Conservation (phyloP, 2,329 filamentous ascomycete species). For the Scorias spongiosa region DNA sequence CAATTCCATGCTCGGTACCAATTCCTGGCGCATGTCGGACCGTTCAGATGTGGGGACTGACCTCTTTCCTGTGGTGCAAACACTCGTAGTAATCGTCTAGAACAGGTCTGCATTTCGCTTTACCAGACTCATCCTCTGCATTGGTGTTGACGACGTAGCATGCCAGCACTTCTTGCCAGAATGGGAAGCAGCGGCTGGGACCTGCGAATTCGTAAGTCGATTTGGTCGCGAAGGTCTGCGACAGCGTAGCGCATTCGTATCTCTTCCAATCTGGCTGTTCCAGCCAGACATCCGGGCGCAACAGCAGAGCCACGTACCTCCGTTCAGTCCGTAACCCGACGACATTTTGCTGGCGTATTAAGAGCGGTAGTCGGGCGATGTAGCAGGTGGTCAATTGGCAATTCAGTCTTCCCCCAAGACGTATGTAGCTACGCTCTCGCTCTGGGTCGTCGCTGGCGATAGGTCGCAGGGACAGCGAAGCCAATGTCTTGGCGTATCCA, state of each 20-base stretch:
- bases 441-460: neutral
- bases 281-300: neutral
- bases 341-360: constrained; percentile 40
- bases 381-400: too few relatives aligned
- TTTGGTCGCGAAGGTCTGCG: neutral
- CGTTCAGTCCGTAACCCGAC: constrained; percentile 68
- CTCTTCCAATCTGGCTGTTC: too few relatives aligned
- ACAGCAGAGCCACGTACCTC: constrained; percentile 42
- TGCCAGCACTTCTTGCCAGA: constrained; percentile 97
- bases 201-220: constrained; percentile 27
- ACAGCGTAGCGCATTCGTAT: neutral
- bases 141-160: constrained; percentile 94
- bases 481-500: neutral
- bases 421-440: neutral
- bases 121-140: constrained; percentile 61
- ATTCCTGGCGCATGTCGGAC: neutral
- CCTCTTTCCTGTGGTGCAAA: constrained; percentile 97
- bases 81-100: constrained; percentile 99
- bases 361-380: neutral
- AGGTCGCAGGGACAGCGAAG: neutral
- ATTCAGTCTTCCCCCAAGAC: too few relatives aligned
- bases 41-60: constrained; percentile 27
- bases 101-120: constrained; percentile 70
- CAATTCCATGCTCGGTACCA: neutral
- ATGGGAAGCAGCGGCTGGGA: constrained; percentile 81